Percentiles rank a stretch among this genome's conserved stretches.
Conservation (phyloP, 805 yeast genomes). For the Schwanniomyces occidentalis region DNA sequence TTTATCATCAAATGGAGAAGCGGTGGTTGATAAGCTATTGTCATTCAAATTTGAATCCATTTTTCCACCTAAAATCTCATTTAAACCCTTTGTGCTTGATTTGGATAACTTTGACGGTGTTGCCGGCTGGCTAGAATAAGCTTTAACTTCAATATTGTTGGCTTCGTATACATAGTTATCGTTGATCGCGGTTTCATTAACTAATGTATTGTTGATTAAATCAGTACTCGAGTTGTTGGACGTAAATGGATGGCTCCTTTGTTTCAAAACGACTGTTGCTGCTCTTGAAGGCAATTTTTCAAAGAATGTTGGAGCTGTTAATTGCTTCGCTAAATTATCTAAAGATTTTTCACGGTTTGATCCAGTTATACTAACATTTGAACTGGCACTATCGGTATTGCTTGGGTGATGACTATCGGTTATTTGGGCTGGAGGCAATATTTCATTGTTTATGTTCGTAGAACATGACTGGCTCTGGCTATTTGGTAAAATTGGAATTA, state of each 20-base stretch:
- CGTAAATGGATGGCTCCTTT: conserved; percentile 7
- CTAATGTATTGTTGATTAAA: conserved; percentile 12
- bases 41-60: too few species aligned
- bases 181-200: conserved; percentile 26
- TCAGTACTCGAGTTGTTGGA: conserved; percentile 29
- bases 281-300: conserved; percentile 40
- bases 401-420: conserved; percentile 3
- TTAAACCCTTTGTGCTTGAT: too few species aligned
- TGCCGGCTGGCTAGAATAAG: too few species aligned
- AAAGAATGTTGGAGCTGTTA: conserved; percentile 33
- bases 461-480: conserved; percentile 4
- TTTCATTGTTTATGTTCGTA: conserved; percentile 7
- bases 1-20: too few species aligned
- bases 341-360: conserved; percentile 16
- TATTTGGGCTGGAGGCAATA: conserved; percentile 6
- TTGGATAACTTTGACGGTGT: too few species aligned
- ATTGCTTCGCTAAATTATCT: conserved; percentile 42
- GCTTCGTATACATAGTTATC: conserved; percentile 31
- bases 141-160: neutral
- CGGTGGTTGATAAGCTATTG: too few species aligned
- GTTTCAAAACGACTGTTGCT: conserved; percentile 22
- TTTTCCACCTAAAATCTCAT: too few species aligned
- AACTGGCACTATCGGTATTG: conserved; percentile 3
- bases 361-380: conserved; percentile 2
- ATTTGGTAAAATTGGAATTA: conserved; percentile 39